Evolutionary conservation across 176 grass and related monocot genomes (phyloP).

Genomic region (Cymbopogon citratus): DNA sequence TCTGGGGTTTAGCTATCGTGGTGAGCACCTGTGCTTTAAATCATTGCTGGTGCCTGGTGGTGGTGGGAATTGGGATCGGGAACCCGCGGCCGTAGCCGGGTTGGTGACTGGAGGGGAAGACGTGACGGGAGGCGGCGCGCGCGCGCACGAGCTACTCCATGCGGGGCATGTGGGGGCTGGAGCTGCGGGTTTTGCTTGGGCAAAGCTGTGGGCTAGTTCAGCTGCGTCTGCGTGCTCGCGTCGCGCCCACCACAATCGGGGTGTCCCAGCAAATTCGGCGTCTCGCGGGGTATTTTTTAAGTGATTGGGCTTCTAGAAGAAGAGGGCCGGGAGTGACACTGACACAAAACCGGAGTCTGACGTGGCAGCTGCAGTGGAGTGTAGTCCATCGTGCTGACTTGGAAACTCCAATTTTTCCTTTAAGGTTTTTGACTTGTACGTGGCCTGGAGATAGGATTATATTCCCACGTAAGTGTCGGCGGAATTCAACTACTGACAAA

Average conservation of each 20-base stretch:
- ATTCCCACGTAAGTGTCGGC: not conserved
- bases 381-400: not conserved
- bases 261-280: not conserved
- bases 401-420: not conserved
- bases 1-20: not conserved
- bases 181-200: not conserved
- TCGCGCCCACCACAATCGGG: not conserved
- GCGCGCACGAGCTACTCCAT: no score
- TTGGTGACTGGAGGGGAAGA: not conserved
- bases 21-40: not conserved
- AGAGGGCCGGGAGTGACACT: not conserved
- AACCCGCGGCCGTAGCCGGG: not conserved
- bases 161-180: no score
- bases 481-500: no score
- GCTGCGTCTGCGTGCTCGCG: not conserved
- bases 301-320: conserved; percentile 21
- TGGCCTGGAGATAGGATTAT: not conserved
- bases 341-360: not conserved
- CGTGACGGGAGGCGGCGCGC: not conserved
- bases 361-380: not conserved
- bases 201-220: conserved; percentile 20
- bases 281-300: not conserved
- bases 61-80: not conserved
- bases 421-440: not conserved
- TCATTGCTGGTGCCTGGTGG: not conserved